A percentile compares a stretch with the other conserved stretches of the same genome.
Evolutionary conservation across 2,329 filamentous ascomycete genomes (phyloP).

Genomic region (Neonectria sp.): DNA sequence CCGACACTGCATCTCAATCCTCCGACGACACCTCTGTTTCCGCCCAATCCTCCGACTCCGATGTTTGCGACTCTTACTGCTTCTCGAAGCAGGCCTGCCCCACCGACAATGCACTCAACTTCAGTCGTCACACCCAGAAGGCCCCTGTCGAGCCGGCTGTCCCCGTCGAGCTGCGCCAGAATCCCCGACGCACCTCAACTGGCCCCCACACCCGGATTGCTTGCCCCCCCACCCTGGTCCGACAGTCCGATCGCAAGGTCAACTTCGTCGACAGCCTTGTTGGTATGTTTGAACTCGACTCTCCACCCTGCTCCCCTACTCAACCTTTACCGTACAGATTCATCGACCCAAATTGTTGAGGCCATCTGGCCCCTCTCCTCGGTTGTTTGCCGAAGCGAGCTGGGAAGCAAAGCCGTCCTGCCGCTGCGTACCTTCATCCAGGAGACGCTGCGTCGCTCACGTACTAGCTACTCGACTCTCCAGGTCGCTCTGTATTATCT

Average conservation of each 20-base stretch:
- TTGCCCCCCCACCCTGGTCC: slow-evolving; percentile 81
- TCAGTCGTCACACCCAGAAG: slow-evolving; percentile 44
- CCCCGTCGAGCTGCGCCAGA: slow-evolving; percentile 74
- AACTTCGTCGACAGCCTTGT: slow-evolving; percentile 98
- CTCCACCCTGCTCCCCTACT: slow-evolving; percentile 45
- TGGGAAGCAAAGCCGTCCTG: slow-evolving; percentile 82
- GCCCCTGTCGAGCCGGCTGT: slow-evolving; percentile 61
- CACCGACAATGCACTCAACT: slow-evolving; percentile 43
- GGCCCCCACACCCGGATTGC: slow-evolving; percentile 70
- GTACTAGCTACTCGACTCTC: slow-evolving; percentile 96
- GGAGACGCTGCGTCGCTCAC: slow-evolving; percentile 93
- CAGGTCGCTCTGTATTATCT: slow-evolving; percentile 98
- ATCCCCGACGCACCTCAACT: slow-evolving; percentile 71
- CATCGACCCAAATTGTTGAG: slow-evolving; percentile 96
- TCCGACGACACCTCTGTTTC: slow-evolving; percentile 79
- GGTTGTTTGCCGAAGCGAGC: slow-evolving; percentile 80
- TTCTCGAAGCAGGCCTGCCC: slow-evolving; percentile 47
- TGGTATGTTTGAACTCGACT: slow-evolving; percentile 77
- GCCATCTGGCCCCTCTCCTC: slow-evolving; percentile 96
- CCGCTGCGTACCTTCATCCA: slow-evolving; percentile 97
- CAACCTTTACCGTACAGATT: slow-evolving; percentile 75
- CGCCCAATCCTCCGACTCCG: slow-evolving; percentile 70
- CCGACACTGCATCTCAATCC: slow-evolving; percentile 77
- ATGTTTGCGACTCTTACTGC: slow-evolving; percentile 63
- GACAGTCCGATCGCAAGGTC: slow-evolving; percentile 92